Evolutionary conservation across 495 filamentous ascomycete genomes (phyloP).

Genomic region (Annulohypoxylon maeteangense): DNA sequence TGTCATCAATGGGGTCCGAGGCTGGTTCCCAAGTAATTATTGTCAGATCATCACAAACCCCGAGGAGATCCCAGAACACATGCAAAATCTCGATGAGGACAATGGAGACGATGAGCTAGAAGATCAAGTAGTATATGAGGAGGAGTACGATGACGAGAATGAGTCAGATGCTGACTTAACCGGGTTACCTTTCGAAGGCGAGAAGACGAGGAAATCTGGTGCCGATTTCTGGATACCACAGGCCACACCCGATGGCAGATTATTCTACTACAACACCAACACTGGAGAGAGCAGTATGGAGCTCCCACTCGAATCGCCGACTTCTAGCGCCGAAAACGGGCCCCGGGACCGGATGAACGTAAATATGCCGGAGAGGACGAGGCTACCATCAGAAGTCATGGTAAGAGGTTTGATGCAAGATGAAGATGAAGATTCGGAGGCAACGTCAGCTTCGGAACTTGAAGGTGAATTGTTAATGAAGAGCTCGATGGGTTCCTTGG

Average conservation of each 20-base stretch:
- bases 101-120: conserved; percentile 78
- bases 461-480: conserved; percentile 69
- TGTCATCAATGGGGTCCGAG: conserved; percentile 89
- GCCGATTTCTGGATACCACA: conserved; percentile 99
- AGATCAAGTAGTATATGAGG: conserved; percentile 56
- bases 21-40: conserved; percentile 99
- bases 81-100: conserved; percentile 73
- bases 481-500: conserved; percentile 61
- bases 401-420: conserved; percentile 83
- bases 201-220: conserved; percentile 78
- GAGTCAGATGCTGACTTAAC: conserved; percentile 72
- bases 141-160: conserved; percentile 65
- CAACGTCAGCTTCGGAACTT: conserved; percentile 83
- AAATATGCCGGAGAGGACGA: conserved; percentile 87
- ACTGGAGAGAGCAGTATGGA: conserved; percentile 94
- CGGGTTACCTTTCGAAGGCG: conserved; percentile 75
- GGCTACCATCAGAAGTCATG: conserved; percentile 92
- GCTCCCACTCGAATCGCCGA: conserved; percentile 90
- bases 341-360: conserved; percentile 89
- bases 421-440: conserved; percentile 83
- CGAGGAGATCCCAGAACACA: conserved; percentile 68
- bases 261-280: conserved; percentile 98
- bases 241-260: conserved; percentile 88
- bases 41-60: conserved; percentile 83
- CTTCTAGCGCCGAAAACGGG: conserved; percentile 80